Evolutionary conservation across 2,329 filamentous ascomycete species (phyloP).

Genomic region (Alternaria longipes): DNA sequence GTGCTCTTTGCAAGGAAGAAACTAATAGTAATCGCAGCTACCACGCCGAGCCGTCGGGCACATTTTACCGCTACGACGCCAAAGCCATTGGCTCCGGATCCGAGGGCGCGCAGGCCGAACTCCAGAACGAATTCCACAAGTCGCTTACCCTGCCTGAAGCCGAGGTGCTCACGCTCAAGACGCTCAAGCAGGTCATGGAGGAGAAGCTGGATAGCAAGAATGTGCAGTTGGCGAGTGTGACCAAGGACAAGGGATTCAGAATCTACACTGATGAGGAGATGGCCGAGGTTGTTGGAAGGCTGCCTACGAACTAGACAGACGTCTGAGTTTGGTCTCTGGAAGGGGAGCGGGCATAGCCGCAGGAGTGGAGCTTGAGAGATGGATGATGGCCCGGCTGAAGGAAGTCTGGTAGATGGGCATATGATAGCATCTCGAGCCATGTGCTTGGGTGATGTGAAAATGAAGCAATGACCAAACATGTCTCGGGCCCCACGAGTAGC

Average conservation of each 20-base stretch:
- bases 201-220: slow-evolving; percentile 99
- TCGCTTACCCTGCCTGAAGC: slow-evolving; percentile 92
- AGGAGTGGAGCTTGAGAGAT: no score
- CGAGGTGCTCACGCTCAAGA: slow-evolving; percentile 95
- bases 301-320: slow-evolving; percentile 61
- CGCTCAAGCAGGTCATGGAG: slow-evolving; percentile 99
- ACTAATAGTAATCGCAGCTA: slow-evolving; percentile 63
- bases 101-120: slow-evolving; percentile 95
- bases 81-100: slow-evolving; percentile 98
- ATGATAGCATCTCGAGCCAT: slow-evolving; percentile 24
- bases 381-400: neutral
- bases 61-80: slow-evolving; percentile 98
- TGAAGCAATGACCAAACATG: slow-evolving; percentile 34
- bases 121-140: slow-evolving; percentile 99
- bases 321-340: neutral
- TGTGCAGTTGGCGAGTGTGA: slow-evolving; percentile 96
- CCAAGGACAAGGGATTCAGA: slow-evolving; percentile 96
- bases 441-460: slow-evolving; percentile 36
- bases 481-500: neutral
- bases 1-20: no score
- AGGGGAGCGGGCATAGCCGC: neutral
- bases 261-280: slow-evolving; percentile 99
- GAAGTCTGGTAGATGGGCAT: neutral
- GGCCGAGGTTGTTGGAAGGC: slow-evolving; percentile 86
- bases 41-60: slow-evolving; percentile 96